Percentiles rank a stretch among this genome's conserved stretches.
Conservation (phyloP, 345 rosid genomes). For the Lumnitzera littorea region DNA sequence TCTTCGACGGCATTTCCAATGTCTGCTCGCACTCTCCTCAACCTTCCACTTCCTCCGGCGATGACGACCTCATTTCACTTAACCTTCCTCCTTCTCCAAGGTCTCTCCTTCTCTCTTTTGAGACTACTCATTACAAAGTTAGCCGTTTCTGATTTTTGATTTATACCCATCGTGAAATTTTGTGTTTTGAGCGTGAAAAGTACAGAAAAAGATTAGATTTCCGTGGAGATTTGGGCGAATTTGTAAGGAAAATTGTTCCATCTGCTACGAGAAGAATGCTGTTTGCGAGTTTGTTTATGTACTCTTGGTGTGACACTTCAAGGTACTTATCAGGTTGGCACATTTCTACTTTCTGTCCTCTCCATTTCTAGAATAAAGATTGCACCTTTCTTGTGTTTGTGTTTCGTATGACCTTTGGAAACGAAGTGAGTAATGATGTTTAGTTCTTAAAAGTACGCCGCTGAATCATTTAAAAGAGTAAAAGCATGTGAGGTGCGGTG, state of each 20-base stretch:
- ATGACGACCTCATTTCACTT: not conserved
- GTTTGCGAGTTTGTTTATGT: conserved; percentile 50
- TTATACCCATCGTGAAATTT: conserved; percentile 1
- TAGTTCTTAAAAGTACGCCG: not conserved
- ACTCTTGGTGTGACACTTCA: conserved; percentile 56
- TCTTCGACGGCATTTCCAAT: conserved; percentile 19
- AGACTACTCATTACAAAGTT: not conserved
- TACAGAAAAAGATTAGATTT: conserved; percentile 30
- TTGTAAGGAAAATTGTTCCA: conserved; percentile 24
- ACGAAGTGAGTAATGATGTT: conserved; percentile 1
- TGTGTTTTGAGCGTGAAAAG: conserved; percentile 3
- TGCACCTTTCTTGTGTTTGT: not conserved
- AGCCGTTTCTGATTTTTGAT: too few relatives aligned
- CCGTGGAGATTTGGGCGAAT: conserved; percentile 27
- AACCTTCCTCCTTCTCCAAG: not conserved
- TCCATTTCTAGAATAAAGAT: not conserved
- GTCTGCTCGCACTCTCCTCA: conserved; percentile 7
- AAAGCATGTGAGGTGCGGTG: too few relatives aligned
- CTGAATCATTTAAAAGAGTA: not conserved
- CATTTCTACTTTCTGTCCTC: conserved; percentile 25
- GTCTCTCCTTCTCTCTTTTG: not conserved
- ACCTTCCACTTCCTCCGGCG: not conserved
- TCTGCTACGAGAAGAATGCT: conserved; percentile 43
- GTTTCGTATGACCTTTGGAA: not conserved
- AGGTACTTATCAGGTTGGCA: conserved; percentile 96